A percentile compares a stretch with the other conserved stretches of the same genome.
phyloP scores from a whole-genome alignment of 768 basidiomycete genomes.

The Gymnopilus junonius region DNA sequence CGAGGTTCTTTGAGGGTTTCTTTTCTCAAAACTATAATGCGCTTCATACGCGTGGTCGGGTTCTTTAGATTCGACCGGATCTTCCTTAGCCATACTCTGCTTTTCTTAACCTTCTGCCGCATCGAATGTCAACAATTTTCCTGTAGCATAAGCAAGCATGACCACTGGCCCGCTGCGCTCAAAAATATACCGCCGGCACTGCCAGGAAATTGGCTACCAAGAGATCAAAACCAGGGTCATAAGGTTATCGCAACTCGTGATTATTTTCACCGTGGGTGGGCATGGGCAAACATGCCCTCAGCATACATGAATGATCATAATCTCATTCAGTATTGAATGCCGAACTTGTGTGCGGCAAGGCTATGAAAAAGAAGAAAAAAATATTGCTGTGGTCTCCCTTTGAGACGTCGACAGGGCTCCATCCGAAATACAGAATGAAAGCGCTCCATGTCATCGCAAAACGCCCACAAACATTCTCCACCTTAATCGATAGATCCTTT shows the following conservation, averaged over 20 bases:
- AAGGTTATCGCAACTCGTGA: not conserved
- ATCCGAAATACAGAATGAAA: not conserved
- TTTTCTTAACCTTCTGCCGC: not conserved
- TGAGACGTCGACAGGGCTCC: not conserved
- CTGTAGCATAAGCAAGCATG: too few relatives aligned
- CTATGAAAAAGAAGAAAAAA: too few relatives aligned
- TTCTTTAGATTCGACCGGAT: not conserved
- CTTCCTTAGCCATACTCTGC: not conserved
- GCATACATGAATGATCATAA: too few relatives aligned
- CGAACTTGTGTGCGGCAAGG: too few relatives aligned
- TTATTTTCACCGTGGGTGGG: not conserved
- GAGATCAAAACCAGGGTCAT: constrained; percentile 8
- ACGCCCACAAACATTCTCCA: too few relatives aligned
- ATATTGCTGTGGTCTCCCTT: not conserved
- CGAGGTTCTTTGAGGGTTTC: not conserved
- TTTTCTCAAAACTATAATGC: not conserved
- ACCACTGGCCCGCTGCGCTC: not conserved
- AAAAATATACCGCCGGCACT: constrained; percentile 4
- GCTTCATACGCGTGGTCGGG: not conserved
- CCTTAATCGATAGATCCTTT: too few relatives aligned
- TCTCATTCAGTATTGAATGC: not conserved
- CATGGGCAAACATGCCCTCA: too few relatives aligned
- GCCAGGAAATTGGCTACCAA: not conserved
- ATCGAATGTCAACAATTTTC: not conserved
- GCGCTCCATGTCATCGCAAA: too few relatives aligned